A percentile compares a stretch with the other conserved stretches of the same genome.
Evolutionary conservation across 2,329 filamentous ascomycete genomes (phyloP).

Genomic region (Colletotrichum euphorbiae): DNA sequence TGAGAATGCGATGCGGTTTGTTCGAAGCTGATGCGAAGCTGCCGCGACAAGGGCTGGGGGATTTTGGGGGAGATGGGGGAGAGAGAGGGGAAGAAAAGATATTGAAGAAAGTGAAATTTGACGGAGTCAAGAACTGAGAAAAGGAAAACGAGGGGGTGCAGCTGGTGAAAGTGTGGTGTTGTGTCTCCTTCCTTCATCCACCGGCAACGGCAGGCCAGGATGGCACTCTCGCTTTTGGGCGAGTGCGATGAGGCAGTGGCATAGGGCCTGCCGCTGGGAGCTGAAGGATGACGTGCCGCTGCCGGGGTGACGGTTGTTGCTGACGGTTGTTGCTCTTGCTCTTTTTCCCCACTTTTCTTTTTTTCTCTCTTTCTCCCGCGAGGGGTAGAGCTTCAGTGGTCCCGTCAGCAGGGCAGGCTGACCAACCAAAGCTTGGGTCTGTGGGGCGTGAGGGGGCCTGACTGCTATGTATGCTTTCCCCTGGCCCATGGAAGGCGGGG

Average conservation of each 20-base stretch:
- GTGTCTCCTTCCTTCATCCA: slow-evolving; percentile 10
- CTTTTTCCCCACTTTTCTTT: neutral
- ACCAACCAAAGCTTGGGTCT: slow-evolving; percentile 6
- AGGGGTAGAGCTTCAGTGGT: slow-evolving; percentile 7
- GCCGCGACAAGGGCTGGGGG: neutral
- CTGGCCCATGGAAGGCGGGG: slow-evolving; percentile 17
- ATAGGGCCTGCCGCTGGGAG: neutral
- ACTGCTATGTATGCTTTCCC: slow-evolving; percentile 3
- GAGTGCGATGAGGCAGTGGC: neutral
- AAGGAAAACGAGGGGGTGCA: slow-evolving; percentile 15
- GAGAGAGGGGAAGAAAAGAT: neutral
- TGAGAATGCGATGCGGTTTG: slow-evolving; percentile 10
- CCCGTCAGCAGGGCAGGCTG: neutral
- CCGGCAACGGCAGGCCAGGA: neutral
- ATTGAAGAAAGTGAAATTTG: slow-evolving; percentile 18
- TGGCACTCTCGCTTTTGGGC: neutral
- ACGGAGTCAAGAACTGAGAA: neutral
- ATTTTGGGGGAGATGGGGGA: neutral
- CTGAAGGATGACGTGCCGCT: slow-evolving; percentile 37
- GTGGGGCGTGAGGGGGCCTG: slow-evolving; percentile 6
- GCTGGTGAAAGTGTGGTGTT: slow-evolving; percentile 8
- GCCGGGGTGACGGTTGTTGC: slow-evolving; percentile 30
- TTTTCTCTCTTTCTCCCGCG: neutral
- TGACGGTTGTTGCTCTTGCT: slow-evolving; percentile 14
- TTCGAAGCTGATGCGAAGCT: neutral